Percentiles rank a stretch among this genome's conserved stretches.
Conservation (phyloP, 306 rosid species). For the Pyrus communis region DNA sequence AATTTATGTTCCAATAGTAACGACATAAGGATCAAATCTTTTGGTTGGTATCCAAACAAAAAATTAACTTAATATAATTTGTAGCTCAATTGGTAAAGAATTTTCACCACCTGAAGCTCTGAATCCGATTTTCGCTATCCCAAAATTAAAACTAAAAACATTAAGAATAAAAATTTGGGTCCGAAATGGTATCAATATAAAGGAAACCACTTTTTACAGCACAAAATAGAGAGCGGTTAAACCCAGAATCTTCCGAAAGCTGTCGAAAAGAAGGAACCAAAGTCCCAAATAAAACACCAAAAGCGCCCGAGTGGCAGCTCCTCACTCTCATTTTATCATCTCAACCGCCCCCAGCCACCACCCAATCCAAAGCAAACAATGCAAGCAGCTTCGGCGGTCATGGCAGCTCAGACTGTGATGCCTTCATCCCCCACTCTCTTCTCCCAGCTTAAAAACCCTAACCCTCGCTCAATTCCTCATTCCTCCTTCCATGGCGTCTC, state of each 20-base stretch:
- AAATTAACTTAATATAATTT: too few relatives aligned
- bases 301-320: not conserved
- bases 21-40: too few relatives aligned
- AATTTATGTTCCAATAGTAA: too few relatives aligned
- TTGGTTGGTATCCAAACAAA: not conserved
- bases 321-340: conserved; percentile 13
- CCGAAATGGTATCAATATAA: too few relatives aligned
- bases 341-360: conserved; percentile 4
- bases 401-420: conserved; percentile 51
- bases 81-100: not conserved
- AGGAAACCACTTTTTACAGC: not conserved
- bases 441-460: conserved; percentile 19
- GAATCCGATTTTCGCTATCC: too few relatives aligned
- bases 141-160: too few relatives aligned
- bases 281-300: not conserved
- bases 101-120: too few relatives aligned
- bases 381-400: conserved; percentile 47
- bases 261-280: not conserved
- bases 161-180: too few relatives aligned
- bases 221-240: too few relatives aligned
- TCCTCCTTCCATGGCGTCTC: conserved; percentile 59
- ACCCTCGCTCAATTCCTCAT: conserved; percentile 10
- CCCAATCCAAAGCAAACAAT: conserved; percentile 3
- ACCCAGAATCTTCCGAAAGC: too few relatives aligned
- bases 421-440: conserved; percentile 22